phyloP scores from a whole-genome alignment of 441 rosid species.

The Pelargonium myrrhifolium region DNA sequence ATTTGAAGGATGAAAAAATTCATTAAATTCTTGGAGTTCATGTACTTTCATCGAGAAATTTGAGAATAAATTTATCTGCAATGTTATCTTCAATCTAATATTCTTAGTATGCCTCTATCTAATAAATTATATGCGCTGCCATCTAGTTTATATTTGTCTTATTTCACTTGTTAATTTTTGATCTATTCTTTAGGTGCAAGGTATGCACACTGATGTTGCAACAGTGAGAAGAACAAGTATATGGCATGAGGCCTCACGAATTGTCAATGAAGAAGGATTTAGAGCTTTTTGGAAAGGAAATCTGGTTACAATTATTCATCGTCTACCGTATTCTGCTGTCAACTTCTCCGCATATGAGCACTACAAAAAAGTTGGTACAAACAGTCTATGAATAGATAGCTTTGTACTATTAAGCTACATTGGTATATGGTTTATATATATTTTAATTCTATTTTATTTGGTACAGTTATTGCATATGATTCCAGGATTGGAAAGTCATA shows the following conservation, averaged over 20 bases:
- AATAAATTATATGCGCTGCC: too few species aligned
- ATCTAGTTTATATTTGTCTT: neutral
- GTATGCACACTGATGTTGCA: constrained; percentile 74
- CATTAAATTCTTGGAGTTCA: too few species aligned
- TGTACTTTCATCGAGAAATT: too few species aligned
- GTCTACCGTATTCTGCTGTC: constrained; percentile 79
- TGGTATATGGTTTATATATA: neutral
- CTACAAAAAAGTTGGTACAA: constrained; percentile 52
- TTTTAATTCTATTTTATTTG: constrained; percentile 15
- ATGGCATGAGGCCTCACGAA: constrained; percentile 81
- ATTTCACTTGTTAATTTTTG: neutral
- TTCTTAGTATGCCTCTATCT: too few species aligned
- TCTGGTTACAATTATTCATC: constrained; percentile 81
- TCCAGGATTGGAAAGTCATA: constrained; percentile 45
- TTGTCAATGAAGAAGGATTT: constrained; percentile 77
- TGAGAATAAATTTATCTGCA: too few species aligned
- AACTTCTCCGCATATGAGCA: constrained; percentile 81
- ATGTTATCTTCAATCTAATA: too few species aligned
- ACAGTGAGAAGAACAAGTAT: constrained; percentile 63
- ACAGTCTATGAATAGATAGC: constrained; percentile 1
- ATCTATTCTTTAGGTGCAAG: constrained; percentile 57
- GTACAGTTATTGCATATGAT: constrained; percentile 55
- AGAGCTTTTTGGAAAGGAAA: constrained; percentile 95
- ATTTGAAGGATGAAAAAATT: too few species aligned
- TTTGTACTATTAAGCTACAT: neutral